These are phyloP conservation scores for Thecaphora frezii DNA, from an alignment of 1,284 basidiomycete species.

Conservation along the genomic window DNA sequence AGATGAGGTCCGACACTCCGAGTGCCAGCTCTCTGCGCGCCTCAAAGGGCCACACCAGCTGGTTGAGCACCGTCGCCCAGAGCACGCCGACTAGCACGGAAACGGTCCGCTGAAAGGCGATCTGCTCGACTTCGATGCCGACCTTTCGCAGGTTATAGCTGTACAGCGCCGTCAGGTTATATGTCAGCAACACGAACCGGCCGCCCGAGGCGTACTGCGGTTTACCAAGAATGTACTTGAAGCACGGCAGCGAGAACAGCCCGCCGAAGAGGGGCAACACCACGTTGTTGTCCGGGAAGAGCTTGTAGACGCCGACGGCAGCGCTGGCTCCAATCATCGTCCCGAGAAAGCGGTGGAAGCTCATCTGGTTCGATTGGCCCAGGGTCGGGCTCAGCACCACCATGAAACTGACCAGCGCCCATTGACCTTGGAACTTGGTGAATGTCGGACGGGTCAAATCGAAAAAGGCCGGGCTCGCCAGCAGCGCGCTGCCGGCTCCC, in stretches of 20 bases:
- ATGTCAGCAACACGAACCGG: constrained; percentile 62
- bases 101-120: constrained; percentile 75
- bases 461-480: constrained; percentile 84
- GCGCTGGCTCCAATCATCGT: constrained; percentile 70
- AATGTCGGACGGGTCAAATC: constrained; percentile 76
- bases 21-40: constrained; percentile 82
- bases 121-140: constrained; percentile 70
- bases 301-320: constrained; percentile 69
- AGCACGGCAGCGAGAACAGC: constrained; percentile 89
- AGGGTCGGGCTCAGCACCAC: constrained; percentile 61
- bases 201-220: constrained; percentile 51
- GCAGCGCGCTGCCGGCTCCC: constrained; percentile 69
- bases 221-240: constrained; percentile 81
- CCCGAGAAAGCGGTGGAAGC: constrained; percentile 44
- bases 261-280: constrained; percentile 82
- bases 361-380: constrained; percentile 55
- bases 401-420: constrained; percentile 82
- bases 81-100: constrained; percentile 84
- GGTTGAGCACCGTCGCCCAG: constrained; percentile 83
- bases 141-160: constrained; percentile 75
- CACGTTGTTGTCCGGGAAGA: constrained; percentile 74
- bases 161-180: constrained; percentile 78
- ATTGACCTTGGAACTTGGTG: constrained; percentile 81
- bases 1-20: constrained; percentile 71
- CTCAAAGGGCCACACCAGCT: constrained; percentile 93